Evolutionary conservation across 2,329 filamentous ascomycete genomes (phyloP), one percentile per base, ranked within the genome.

Genomic region (Colletotrichum orbiculare): DNA sequence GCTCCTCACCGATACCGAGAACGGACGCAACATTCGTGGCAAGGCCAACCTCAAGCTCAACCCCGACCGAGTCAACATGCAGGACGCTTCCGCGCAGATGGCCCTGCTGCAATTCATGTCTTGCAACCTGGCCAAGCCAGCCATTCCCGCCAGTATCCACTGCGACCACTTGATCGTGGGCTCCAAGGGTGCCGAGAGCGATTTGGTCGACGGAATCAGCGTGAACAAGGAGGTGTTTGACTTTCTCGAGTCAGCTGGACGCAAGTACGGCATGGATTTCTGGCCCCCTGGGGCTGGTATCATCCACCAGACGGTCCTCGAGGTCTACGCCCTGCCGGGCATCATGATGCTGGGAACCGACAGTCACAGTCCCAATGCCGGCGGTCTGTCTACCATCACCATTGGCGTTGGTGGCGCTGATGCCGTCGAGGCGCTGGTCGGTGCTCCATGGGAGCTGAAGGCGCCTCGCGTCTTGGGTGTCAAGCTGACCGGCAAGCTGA

Each of bases 161-260:
- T 99, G 96, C 80, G 96, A 99, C 82, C 96, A 99, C 79, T 90
- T 99, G 89, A 98, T 99, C 80, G 95, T 98, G 37, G 96, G 95
- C 61, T 91, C 96, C 79, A 91, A 90, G 75, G 96, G 96, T 64
- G 96, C 95, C 41, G 90, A 95, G 72, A 87, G 89, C 33, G 96
- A 99, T 80, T 81, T 99, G 67, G 87, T 91, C 35, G 88, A 90
- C 38, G 96, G 94, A 46, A 96, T 99, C 68, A 85, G 90, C 78
- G 91, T 92, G 50, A 99, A 99, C 79, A 94, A 94, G 77, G 96
- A 99, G 83, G 94, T 99, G 1, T 99, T 97, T 76, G 93, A 97
- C 79, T 99, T 99, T 77, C 80, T 99, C 62, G 95, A 97, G 84
- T 96, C 92, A 58, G 96, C 96, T 0, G 90, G 90, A 13, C 93